Evolutionary conservation across 1,284 basidiomycete genomes (phyloP), one percentile per base, ranked within the genome.

Genomic region (Boletus subluridellus): DNA sequence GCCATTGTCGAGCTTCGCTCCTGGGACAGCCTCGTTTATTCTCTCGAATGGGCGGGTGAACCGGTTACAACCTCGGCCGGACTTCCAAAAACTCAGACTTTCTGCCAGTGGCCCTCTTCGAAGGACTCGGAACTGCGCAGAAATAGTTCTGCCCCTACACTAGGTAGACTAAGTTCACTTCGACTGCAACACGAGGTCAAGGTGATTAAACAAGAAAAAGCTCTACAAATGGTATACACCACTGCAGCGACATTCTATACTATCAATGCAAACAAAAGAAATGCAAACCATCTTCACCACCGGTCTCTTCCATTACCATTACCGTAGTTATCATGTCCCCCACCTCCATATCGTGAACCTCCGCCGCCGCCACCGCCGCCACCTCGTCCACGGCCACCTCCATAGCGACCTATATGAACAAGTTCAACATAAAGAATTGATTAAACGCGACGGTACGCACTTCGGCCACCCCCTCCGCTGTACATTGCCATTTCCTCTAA

Each of bases 401-500:
- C 79, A 65, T 82, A 88, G 24, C 87, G 84, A 63, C 78, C 85
- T 88, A 62, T 0, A 59, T n/a, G 41, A 37, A 53, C 17, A 24
- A 26, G 26, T 49, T 66, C 17, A 60, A 41, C 32, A 41, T 6
- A 17, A 59, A 37, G 59, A 61, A 35, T 7, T 1, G 2, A 26
- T 24, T 8, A 17, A 48, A 58, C 37, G 8, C 53, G 48, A 52
- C 15, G 41, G 12, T n/a, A 73, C 82, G 59, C 66, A 89, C 89
- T 82, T 69, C 92, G 82, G 62, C 89, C 84, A 52, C 88, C 84
- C 37, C 90, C 84, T 49, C 92, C 90, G 58, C 91, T 86, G 73
- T 88, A 96, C 78, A 86, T 86, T 3, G 83, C 83, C 94, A 99
- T 97, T 77, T 98, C 92, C 73, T 95, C 90, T 3, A 99, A 81